These are phyloP conservation scores for Dendrocalamus sinicus DNA, from an alignment of 176 grass and related monocot species.

Conservation along the genomic window DNA sequence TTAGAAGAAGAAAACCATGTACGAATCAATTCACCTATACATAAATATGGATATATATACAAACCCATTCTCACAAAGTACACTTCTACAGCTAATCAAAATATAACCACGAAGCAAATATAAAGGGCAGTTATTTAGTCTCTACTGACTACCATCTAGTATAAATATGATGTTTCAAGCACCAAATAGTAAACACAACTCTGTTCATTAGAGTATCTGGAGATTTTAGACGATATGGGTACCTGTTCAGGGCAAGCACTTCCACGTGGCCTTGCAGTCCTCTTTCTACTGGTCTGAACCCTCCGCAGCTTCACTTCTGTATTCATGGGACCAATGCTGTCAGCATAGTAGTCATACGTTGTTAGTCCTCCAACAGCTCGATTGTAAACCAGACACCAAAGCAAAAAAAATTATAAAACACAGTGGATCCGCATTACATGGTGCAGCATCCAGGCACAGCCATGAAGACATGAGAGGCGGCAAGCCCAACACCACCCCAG, in stretches of 20 bases:
- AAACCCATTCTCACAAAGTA: not conserved
- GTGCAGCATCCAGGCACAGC: slow-evolving; percentile 66
- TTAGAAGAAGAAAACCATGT: not conserved
- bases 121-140: too few relatives aligned
- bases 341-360: too few relatives aligned
- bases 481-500: slow-evolving; percentile 59
- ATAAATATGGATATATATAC: not conserved
- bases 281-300: slow-evolving; percentile 32
- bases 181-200: too few relatives aligned
- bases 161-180: too few relatives aligned
- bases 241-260: slow-evolving; percentile 76
- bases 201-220: not conserved
- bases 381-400: not conserved
- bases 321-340: slow-evolving; percentile 75
- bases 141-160: too few relatives aligned
- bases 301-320: slow-evolving; percentile 65
- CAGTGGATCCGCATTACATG: slow-evolving; percentile 54
- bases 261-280: slow-evolving; percentile 53
- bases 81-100: not conserved
- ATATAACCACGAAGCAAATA: too few relatives aligned
- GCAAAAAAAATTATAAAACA: not conserved
- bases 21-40: not conserved
- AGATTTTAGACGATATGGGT: not conserved
- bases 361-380: not conserved
- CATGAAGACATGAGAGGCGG: too few relatives aligned